Evolutionary conservation across 2,329 filamentous ascomycete genomes (phyloP), one percentile per base, ranked within the genome.

Genomic region (Fusarium bulbicola): DNA sequence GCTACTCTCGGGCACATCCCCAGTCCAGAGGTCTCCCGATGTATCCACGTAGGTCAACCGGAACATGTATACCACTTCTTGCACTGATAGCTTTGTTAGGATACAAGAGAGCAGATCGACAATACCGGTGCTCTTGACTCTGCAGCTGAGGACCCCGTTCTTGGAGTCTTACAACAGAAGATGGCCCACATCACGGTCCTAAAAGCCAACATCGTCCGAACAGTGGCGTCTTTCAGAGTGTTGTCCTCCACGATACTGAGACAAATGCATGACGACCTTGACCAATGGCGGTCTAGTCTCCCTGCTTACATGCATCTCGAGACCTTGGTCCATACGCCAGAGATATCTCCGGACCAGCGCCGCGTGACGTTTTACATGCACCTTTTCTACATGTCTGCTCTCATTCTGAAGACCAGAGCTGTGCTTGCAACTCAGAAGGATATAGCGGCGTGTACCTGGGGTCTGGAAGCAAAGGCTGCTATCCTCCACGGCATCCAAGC

Each of bases 311-410:
- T 60, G 58, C n/a, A 7, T 2, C 58, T 60, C 5, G 47, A 60
- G n/a, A 3, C 36, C 0, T n/a, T 60, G 4, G 2, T 60, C 0
- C 14, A 60, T 3, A 20, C 28, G 0, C 28, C 58, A 7, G 10
- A 13, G 7, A 43, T 60, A 1, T 42, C 47, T 20, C 37, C 58
- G 1, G 36, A 56, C 3, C 36, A 60, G 2, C 47, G 58, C 5
- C 47, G 58, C 0, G 58, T 56, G 0, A n/a, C 58, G 1, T 60
- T 60, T 5, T 56, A 60, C 13, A 60, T 60, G 37, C 47, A 60
- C 1, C 37, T 60, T 1, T 59, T 63, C 1, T 47, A 63, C 8
- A 58, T 63, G 34, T 63, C 52, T 2, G 59, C 40, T 0, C 16
- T 47, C 0, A 63, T 63, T 11, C 40, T 63, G 1, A 63, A 63